Percentiles rank a stretch among this genome's conserved stretches.
These are phyloP conservation scores for Vickermania ingenoplastis DNA, from an alignment of 208 protist species.

Conservation along the genomic window DNA sequence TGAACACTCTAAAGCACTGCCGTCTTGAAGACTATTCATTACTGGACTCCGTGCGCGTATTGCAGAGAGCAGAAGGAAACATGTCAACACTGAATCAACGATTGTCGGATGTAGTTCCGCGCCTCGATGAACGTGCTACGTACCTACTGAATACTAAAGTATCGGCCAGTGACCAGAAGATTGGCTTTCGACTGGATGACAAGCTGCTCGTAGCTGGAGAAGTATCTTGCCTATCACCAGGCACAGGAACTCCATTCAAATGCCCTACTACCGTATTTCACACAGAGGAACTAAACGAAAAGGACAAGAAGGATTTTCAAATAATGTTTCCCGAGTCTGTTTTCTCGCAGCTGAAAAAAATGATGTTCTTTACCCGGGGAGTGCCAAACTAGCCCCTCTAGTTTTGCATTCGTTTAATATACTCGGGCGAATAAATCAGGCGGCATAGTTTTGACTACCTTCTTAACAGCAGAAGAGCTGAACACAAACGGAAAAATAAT, in stretches of 20 bases:
- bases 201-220: neutral
- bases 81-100: constrained; percentile 36
- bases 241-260: neutral
- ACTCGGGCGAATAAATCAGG: constrained; percentile 29
- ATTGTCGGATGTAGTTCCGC: constrained; percentile 26
- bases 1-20: constrained; percentile 32
- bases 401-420: constrained; percentile 37
- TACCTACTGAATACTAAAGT: neutral
- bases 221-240: neutral
- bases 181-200: neutral
- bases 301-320: neutral
- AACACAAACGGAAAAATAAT: too few species aligned
- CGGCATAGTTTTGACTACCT: too few species aligned
- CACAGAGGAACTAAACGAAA: neutral
- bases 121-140: constrained; percentile 29
- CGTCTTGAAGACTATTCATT: constrained; percentile 18
- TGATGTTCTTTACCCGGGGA: neutral
- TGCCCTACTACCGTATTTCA: neutral
- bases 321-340: neutral
- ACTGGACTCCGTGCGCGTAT: constrained; percentile 12
- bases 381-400: neutral
- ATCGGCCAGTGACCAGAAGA: neutral
- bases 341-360: constrained; percentile 1
- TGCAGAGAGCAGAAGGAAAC: neutral
- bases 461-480: too few species aligned